Base-by-base conservation (phyloP, 1,284 basidiomycete genomes). In the Pseudozyma sp. region DNA sequence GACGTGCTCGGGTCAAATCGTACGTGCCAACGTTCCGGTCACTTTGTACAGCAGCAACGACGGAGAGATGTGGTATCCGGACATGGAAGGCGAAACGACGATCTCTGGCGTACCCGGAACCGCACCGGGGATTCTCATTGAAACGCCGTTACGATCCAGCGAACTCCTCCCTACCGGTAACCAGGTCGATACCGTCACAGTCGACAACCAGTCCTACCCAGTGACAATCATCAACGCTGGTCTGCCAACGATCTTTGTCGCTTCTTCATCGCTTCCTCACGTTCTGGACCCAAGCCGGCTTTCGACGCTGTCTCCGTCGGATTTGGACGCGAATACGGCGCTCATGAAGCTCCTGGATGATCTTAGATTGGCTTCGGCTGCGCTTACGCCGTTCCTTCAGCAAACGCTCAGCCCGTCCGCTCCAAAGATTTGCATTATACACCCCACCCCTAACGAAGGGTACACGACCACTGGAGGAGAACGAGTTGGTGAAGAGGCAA, bases 101-200 rank as follows among this genome's bases (percentile, higher is more conserved):
- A 84, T 85, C 44, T 77, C 82, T 0, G 83, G 83, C 42, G 83
- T 85, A 0, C 83, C 83, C 3, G 82, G 83, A 10, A 76, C 58
- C 7, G 74, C 70, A 31, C 72, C 81, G 0, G 76, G 72, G 0
- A 79, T 83, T 40, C 49, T 75, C 43, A 72, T 85, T 59, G 74
- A 79, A 59, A 76, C 70, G 4, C 82, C 82, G 0, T 62, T 84
- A n/a, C 40, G 76, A 9, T 49, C 61, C 0, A 16, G 44, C 0
- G 43, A 42, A 0, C 59, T 82, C 12, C 60, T 80, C 0, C 76
- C 79, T 1, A 83, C 82, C 1, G 78, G 79, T 0, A 66, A 69
- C 31, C 61, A 69, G 12, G 39, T 61, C 44, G 82, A 83, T 39
- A 51, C 38, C 7, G 49, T 75, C 18, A 38, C 38, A 5, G 52